phyloP scores from a whole-genome alignment of 1,284 basidiomycete genomes.

The Irpex lacteus region DNA sequence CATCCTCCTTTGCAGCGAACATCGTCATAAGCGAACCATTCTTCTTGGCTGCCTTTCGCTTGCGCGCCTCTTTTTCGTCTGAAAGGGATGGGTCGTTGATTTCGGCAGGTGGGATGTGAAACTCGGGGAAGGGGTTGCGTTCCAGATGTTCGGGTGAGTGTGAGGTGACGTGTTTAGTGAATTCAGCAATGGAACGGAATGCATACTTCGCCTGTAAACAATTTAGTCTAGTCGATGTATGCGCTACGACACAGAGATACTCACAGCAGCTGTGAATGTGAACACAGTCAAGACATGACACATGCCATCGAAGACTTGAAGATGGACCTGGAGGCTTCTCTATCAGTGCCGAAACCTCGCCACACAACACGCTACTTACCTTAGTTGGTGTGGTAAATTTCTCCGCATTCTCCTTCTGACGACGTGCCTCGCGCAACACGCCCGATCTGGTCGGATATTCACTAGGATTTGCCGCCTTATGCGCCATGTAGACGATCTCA shows the following conservation, averaged over 20 bases:
- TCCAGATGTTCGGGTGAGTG: slow-evolving; percentile 34
- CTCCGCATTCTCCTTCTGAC: slow-evolving; percentile 53
- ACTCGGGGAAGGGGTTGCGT: slow-evolving; percentile 46
- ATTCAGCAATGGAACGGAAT: slow-evolving; percentile 54
- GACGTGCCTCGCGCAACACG: slow-evolving; percentile 41
- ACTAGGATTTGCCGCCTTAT: slow-evolving; percentile 78
- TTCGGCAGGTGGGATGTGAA: slow-evolving; percentile 31
- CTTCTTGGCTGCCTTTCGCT: background rate
- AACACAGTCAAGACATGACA: slow-evolving; percentile 72
- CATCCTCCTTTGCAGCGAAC: background rate
- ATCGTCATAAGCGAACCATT: background rate
- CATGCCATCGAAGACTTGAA: slow-evolving; percentile 72
- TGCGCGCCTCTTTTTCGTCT: slow-evolving; percentile 16
- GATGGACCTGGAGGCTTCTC: slow-evolving; percentile 51
- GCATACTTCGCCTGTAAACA: slow-evolving; percentile 49
- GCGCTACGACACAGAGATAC: slow-evolving; percentile 16
- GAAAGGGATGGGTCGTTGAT: slow-evolving; percentile 21
- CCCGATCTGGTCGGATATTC: slow-evolving; percentile 65
- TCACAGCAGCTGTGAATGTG: slow-evolving; percentile 60
- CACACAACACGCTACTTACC: slow-evolving; percentile 28
- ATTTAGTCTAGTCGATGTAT: background rate
- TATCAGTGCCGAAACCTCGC: background rate
- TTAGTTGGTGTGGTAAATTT: slow-evolving; percentile 68
- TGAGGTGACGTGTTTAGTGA: slow-evolving; percentile 50
- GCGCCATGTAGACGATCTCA: slow-evolving; percentile 80